Conservation (phyloP, 345 rosid genomes). For the Gossypium australe region DNA sequence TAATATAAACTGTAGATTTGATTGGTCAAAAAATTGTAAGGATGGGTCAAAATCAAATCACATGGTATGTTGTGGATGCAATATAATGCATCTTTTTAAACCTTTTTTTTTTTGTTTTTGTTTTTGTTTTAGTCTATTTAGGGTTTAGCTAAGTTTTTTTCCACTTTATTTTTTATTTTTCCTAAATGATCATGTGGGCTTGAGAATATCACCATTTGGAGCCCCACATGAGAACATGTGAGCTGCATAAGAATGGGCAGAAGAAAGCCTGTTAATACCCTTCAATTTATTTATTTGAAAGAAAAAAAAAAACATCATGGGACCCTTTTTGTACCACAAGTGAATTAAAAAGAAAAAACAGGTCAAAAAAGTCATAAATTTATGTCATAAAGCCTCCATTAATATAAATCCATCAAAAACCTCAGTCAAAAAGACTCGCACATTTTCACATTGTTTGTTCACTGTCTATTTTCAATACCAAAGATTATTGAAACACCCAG, state of each 20-base stretch:
- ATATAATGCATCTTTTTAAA: conserved; percentile 22
- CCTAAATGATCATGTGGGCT: conserved; percentile 26
- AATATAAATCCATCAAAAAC: not conserved
- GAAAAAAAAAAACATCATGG: not conserved
- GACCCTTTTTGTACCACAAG: not conserved
- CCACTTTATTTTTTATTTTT: not conserved
- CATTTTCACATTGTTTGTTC: conserved; percentile 12
- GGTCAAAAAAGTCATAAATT: not conserved
- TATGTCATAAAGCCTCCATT: conserved; percentile 1
- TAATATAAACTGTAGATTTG: conserved; percentile 2
- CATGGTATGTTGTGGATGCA: conserved; percentile 35
- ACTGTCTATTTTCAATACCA: not conserved
- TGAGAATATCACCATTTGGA: conserved; percentile 31
- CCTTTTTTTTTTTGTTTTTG: not conserved
- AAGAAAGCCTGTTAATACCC: not conserved
- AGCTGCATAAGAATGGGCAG: conserved; percentile 33
- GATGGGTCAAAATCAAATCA: conserved; percentile 42
- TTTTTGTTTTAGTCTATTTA: not conserved
- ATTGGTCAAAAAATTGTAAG: conserved; percentile 24
- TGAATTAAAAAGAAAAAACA: not conserved
- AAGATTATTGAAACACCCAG: not conserved
- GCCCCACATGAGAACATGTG: conserved; percentile 52
- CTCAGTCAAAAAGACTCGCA: conserved; percentile 9
- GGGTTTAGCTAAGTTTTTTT: conserved; percentile 9
- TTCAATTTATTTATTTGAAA: not conserved